These are phyloP conservation scores for Aureobasidium subglaciale DNA, from an alignment of 2,329 filamentous ascomycete species.

Conservation along the genomic window DNA sequence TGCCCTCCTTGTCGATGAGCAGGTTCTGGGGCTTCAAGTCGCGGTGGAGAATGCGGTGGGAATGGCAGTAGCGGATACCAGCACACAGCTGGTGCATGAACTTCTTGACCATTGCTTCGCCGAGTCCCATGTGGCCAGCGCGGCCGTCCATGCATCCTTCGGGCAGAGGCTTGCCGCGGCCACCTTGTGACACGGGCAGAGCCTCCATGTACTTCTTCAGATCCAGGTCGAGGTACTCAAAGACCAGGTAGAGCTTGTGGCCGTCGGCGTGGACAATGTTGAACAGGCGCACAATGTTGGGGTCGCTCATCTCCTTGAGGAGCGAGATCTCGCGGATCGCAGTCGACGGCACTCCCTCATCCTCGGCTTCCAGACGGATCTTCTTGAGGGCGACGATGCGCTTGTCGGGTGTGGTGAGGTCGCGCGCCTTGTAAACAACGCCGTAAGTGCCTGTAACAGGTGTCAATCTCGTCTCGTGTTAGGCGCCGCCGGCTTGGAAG, in stretches of 20 bases:
- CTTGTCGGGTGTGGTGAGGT: constrained; percentile 67
- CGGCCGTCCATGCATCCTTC: constrained; percentile 57
- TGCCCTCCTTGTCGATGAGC: constrained; percentile 84
- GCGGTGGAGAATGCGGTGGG: constrained; percentile 93
- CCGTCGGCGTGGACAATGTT: constrained; percentile 94
- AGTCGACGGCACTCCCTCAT: constrained; percentile 86
- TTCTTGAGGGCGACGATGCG: constrained; percentile 92
- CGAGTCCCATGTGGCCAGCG: constrained; percentile 62
- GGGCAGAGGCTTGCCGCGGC: constrained; percentile 76
- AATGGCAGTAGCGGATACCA: constrained; percentile 96
- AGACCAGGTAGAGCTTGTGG: constrained; percentile 89
- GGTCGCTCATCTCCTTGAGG: constrained; percentile 89
- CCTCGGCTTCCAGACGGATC: constrained; percentile 89
- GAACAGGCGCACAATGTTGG: constrained; percentile 78
- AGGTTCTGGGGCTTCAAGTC: constrained; percentile 96
- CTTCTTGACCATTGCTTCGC: constrained; percentile 75
- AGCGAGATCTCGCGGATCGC: constrained; percentile 92
- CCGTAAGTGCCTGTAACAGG: constrained; percentile 72
- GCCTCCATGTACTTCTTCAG: constrained; percentile 96
- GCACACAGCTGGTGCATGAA: constrained; percentile 87
- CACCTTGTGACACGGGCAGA: constrained; percentile 74
- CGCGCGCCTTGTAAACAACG: constrained; percentile 89
- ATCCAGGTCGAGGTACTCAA: constrained; percentile 85
- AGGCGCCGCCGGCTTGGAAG: background rate
- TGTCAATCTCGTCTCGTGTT: constrained; percentile 1